Conservation (phyloP, 768 basidiomycete species). For the Rossbeevera mucosa region DNA sequence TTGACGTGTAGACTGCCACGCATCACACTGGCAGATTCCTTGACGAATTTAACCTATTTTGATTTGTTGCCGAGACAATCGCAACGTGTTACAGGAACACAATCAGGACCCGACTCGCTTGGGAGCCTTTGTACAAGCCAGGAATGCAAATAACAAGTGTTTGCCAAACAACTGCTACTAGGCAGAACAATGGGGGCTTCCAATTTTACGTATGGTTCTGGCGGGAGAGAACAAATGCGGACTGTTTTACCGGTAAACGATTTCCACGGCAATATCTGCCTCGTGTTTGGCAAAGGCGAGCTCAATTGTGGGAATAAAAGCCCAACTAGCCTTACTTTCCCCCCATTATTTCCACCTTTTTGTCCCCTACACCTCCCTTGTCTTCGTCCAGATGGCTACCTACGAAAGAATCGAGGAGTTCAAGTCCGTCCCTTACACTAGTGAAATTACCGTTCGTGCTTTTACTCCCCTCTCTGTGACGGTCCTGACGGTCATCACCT, state of each 20-base stretch:
- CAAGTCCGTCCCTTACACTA: constrained; percentile 20
- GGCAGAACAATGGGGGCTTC: constrained; percentile 4
- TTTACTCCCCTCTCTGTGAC: background rate
- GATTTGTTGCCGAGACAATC: constrained; percentile 2
- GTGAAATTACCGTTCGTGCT: constrained; percentile 36
- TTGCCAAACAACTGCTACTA: constrained; percentile 2
- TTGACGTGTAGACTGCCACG: background rate
- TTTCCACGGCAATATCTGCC: constrained; percentile 35
- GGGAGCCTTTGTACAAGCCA: background rate
- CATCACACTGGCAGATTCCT: constrained; percentile 1
- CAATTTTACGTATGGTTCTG: constrained; percentile 14
- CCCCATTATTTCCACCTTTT: constrained; percentile 23
- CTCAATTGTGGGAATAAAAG: constrained; percentile 40
- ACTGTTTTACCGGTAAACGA: background rate
- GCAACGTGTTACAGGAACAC: constrained; percentile 12
- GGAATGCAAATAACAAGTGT: constrained; percentile 4
- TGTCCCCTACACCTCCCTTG: constrained; percentile 22
- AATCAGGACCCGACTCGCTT: constrained; percentile 1
- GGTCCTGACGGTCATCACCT: constrained; percentile 1
- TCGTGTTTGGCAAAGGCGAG: too few species aligned
- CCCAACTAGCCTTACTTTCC: constrained; percentile 23
- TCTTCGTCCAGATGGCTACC: constrained; percentile 35
- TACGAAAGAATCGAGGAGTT: constrained; percentile 33
- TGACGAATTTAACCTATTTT: constrained; percentile 8
- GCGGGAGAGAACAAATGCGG: constrained; percentile 16